Conservation (phyloP, 1,139 yeast species). For the Candida smagusa region DNA sequence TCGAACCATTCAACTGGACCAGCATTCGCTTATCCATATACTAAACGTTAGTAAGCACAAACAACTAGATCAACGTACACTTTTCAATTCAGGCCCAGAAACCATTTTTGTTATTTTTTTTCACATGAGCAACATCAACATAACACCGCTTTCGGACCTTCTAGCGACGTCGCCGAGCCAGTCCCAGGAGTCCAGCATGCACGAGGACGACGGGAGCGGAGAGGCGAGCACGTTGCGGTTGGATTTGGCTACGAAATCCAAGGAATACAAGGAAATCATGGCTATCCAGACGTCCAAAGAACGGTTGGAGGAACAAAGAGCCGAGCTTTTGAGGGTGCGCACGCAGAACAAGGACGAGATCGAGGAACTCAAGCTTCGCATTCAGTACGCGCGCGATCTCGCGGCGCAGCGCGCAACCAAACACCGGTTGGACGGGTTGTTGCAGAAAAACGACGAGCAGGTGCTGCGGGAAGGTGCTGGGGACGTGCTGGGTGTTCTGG, state of each 20-base stretch:
- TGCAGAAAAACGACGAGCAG: slow-evolving; percentile 19
- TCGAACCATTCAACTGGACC: slow-evolving; percentile 69
- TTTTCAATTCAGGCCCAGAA: slow-evolving; percentile 60
- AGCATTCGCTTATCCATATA: slow-evolving; percentile 74
- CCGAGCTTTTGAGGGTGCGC: slow-evolving; percentile 20
- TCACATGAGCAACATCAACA: slow-evolving; percentile 25
- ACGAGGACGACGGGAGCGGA: slow-evolving; percentile 1
- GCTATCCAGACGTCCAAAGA: slow-evolving; percentile 20
- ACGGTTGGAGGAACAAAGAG: slow-evolving; percentile 17
- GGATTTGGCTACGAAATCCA: slow-evolving; percentile 3
- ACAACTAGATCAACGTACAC: slow-evolving; percentile 25
- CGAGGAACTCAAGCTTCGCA: slow-evolving; percentile 18
- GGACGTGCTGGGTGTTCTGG: slow-evolving; percentile 7
- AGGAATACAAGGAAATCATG: slow-evolving; percentile 1
- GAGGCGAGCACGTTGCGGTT: slow-evolving; percentile 3
- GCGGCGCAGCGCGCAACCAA: slow-evolving; percentile 14
- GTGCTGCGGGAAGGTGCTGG: slow-evolving; percentile 6
- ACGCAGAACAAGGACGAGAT: slow-evolving; percentile 16
- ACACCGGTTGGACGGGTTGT: slow-evolving; percentile 17
- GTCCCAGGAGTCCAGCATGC: slow-evolving; percentile 7
- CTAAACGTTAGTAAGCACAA: slow-evolving; percentile 34
- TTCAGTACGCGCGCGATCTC: slow-evolving; percentile 16
- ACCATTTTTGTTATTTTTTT: slow-evolving; percentile 35
- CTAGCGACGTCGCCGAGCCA: slow-evolving; percentile 21
- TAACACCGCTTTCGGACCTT: slow-evolving; percentile 27